A percentile compares a stretch with the other conserved stretches of the same genome.
Conservation (phyloP, 1,139 yeast genomes). For the Yamadazyma membranifaciens region DNA sequence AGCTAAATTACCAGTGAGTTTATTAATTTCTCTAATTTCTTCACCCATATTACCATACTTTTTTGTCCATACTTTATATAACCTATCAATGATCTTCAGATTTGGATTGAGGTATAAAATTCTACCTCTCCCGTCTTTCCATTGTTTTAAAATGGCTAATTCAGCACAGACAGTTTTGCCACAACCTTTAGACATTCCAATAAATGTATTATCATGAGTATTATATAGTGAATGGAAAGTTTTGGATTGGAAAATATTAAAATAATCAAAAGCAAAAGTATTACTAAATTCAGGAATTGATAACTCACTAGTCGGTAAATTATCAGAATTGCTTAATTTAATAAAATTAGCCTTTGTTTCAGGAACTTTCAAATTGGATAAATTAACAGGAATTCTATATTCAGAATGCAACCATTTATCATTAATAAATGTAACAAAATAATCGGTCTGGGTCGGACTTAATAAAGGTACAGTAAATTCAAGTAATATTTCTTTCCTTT, state of each 20-base stretch:
- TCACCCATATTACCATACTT: constrained; percentile 34
- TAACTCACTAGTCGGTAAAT: constrained; percentile 48
- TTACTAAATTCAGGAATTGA: constrained; percentile 45
- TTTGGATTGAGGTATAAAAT: constrained; percentile 67
- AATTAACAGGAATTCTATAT: constrained; percentile 57
- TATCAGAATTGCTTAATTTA: constrained; percentile 46
- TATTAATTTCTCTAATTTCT: constrained; percentile 43
- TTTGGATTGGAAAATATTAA: constrained; percentile 76
- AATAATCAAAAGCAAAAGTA: constrained; percentile 45
- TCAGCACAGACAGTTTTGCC: constrained; percentile 77
- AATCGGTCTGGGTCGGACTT: constrained; percentile 71
- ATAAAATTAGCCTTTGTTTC: constrained; percentile 67
- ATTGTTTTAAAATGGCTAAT: constrained; percentile 66
- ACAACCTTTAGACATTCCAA: constrained; percentile 73
- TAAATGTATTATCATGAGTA: constrained; percentile 56
- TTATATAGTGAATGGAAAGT: constrained; percentile 59
- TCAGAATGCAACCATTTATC: constrained; percentile 86
- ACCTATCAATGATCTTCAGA: constrained; percentile 51
- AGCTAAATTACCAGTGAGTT: constrained; percentile 61
- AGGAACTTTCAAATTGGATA: constrained; percentile 60
- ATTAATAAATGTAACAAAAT: constrained; percentile 69
- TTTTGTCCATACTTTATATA: constrained; percentile 50
- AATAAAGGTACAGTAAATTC: constrained; percentile 64
- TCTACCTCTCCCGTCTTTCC: constrained; percentile 59
- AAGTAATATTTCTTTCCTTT: constrained; percentile 53